A percentile compares a stretch with the other conserved stretches of the same genome.
Evolutionary conservation across 495 filamentous ascomycete species (phyloP).

Genomic region (Daldinia childiae): DNA sequence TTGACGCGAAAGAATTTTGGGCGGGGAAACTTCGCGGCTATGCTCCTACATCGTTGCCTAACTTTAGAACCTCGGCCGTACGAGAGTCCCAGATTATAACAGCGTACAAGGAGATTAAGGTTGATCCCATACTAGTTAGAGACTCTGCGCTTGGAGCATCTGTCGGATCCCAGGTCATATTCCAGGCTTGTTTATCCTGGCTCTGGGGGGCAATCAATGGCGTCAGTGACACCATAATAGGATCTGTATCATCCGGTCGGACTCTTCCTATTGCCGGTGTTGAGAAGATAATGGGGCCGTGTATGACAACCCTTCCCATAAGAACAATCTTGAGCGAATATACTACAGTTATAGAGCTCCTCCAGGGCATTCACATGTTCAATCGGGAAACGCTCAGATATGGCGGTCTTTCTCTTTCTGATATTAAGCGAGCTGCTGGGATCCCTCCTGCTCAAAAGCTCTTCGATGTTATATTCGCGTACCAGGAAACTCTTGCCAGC

Average conservation of each 20-base stretch:
- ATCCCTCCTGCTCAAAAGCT: slow-evolving; percentile 58
- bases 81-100: slow-evolving; percentile 24
- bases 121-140: slow-evolving; percentile 28
- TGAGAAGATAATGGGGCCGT: slow-evolving; percentile 77
- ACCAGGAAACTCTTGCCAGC: slow-evolving; percentile 72
- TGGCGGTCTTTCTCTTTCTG: slow-evolving; percentile 65
- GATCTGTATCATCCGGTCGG: slow-evolving; percentile 78
- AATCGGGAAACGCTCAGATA: slow-evolving; percentile 70
- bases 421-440: slow-evolving; percentile 69
- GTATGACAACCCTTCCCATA: slow-evolving; percentile 73
- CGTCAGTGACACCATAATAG: slow-evolving; percentile 74
- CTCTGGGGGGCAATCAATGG: slow-evolving; percentile 70
- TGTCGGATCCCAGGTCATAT: slow-evolving; percentile 66
- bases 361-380: slow-evolving; percentile 65
- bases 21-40: slow-evolving; percentile 59
- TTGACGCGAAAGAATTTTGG: slow-evolving; percentile 63
- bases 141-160: slow-evolving; percentile 30
- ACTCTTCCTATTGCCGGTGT: slow-evolving; percentile 71
- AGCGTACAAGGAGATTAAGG: slow-evolving; percentile 29
- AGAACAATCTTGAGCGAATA: slow-evolving; percentile 62
- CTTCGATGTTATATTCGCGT: slow-evolving; percentile 79
- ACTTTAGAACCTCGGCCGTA: slow-evolving; percentile 43
- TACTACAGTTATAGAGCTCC: slow-evolving; percentile 63
- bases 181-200: slow-evolving; percentile 75
- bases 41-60: slow-evolving; percentile 53